Conservation (phyloP, 352 stramenopile species). For the Phytophthora meadii region DNA sequence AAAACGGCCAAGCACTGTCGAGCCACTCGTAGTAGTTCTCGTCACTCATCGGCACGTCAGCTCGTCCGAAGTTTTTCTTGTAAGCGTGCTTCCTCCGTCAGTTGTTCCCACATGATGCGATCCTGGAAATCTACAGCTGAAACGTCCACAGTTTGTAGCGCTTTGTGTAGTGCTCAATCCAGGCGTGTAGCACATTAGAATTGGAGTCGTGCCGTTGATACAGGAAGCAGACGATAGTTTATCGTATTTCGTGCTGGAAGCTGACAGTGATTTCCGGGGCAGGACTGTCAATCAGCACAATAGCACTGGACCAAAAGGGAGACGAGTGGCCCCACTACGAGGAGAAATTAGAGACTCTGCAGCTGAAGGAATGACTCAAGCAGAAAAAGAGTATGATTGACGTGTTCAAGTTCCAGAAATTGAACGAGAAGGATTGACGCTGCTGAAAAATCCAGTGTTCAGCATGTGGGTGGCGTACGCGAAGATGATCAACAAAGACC, state of each 20-base stretch:
- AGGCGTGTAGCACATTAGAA: background rate
- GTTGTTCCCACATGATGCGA: slow-evolving; percentile 20
- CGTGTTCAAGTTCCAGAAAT: too few relatives aligned
- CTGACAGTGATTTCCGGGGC: slow-evolving; percentile 16
- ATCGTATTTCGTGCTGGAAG: slow-evolving; percentile 23
- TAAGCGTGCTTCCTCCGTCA: slow-evolving; percentile 14
- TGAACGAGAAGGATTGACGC: too few relatives aligned
- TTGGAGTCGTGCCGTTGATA: slow-evolving; percentile 10
- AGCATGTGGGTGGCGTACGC: too few relatives aligned
- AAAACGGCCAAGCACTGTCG: background rate
- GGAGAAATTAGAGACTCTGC: too few relatives aligned
- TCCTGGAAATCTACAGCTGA: slow-evolving; percentile 13
- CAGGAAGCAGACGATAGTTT: slow-evolving; percentile 3
- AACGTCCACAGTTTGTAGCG: background rate
- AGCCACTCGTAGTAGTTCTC: background rate
- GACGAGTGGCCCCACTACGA: background rate
- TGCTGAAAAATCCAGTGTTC: too few relatives aligned
- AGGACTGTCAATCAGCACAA: slow-evolving; percentile 45
- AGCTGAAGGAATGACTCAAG: too few relatives aligned
- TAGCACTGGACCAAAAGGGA: slow-evolving; percentile 24
- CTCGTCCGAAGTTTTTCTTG: too few relatives aligned
- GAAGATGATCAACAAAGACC: too few relatives aligned
- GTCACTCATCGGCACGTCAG: too few relatives aligned
- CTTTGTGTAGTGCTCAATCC: background rate
- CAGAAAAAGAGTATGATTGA: too few relatives aligned